Conservation (phyloP, 192 early-diverging fungal genomes). For the Podila horticola region DNA sequence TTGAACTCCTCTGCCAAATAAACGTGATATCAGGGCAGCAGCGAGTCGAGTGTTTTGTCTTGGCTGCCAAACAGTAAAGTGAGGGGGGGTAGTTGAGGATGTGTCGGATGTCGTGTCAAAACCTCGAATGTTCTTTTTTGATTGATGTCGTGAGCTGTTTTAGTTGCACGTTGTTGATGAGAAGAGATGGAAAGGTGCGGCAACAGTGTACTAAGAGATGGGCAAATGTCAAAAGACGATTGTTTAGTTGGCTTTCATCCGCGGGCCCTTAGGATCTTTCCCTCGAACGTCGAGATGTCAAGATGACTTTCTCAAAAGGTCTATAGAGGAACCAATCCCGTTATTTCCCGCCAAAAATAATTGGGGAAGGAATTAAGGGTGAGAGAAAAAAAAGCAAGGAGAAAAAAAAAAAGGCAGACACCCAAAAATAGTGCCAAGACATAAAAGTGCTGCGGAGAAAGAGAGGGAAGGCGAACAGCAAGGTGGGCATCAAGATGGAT, state of each 20-base stretch:
- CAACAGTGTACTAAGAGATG: no score
- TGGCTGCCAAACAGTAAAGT: neutral
- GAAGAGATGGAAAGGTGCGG: no score
- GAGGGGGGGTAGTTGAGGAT: neutral
- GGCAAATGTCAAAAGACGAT: no score
- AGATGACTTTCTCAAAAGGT: neutral
- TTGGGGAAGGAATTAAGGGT: neutral
- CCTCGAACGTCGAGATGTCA: no score
- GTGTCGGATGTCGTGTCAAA: no score
- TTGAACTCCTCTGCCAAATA: constrained; percentile 3
- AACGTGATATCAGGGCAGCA: constrained; percentile 1
- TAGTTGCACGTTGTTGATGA: no score
- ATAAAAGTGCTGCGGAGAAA: constrained; percentile 3
- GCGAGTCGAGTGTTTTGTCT: neutral
- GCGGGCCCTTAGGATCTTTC: no score
- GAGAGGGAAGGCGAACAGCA: no score
- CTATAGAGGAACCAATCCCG: neutral
- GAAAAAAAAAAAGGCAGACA: neutral
- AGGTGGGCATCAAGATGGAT: neutral
- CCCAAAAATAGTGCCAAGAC: neutral
- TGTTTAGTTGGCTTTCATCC: no score
- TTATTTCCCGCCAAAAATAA: neutral
- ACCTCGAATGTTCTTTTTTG: no score
- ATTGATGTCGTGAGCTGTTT: no score
- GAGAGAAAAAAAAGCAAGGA: neutral